phyloP scores from a whole-genome alignment of 805 yeast genomes.

The Cyberlindnera americana region DNA sequence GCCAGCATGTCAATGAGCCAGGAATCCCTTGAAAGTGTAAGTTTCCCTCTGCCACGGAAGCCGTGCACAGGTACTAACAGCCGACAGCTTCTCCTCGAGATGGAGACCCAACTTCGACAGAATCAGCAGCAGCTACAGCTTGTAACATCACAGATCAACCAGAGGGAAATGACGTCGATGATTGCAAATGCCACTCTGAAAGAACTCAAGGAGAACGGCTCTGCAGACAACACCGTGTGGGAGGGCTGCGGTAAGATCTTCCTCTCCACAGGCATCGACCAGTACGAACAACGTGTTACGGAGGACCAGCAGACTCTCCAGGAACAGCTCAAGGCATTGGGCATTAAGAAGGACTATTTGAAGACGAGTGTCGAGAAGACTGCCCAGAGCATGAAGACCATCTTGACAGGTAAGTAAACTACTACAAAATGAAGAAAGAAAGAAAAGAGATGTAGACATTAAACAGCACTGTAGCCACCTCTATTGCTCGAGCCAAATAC shows the following conservation, averaged over 20 bases:
- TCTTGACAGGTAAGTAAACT: slow-evolving; percentile 20
- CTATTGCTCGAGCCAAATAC: slow-evolving; percentile 62
- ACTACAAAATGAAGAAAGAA: neutral
- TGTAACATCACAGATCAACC: slow-evolving; percentile 43
- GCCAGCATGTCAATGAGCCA: slow-evolving; percentile 40
- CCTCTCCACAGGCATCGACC: slow-evolving; percentile 39
- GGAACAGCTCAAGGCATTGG: slow-evolving; percentile 58
- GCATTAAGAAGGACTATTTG: slow-evolving; percentile 67
- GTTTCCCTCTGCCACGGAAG: slow-evolving; percentile 10
- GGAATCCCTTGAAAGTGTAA: slow-evolving; percentile 41
- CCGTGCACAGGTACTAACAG: neutral
- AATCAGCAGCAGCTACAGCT: slow-evolving; percentile 56
- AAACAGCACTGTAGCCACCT: slow-evolving; percentile 94
- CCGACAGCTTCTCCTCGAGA: slow-evolving; percentile 50
- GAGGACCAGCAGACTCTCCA: slow-evolving; percentile 49
- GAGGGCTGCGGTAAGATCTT: slow-evolving; percentile 82
- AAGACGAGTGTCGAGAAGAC: slow-evolving; percentile 77
- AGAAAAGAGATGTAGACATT: too few species aligned
- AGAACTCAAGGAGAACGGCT: slow-evolving; percentile 42
- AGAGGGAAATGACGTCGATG: slow-evolving; percentile 12
- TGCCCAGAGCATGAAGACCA: slow-evolving; percentile 53
- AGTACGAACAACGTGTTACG: slow-evolving; percentile 46
- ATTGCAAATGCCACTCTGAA: slow-evolving; percentile 40
- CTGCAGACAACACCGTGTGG: slow-evolving; percentile 59
- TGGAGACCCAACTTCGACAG: slow-evolving; percentile 60